Evolutionary conservation across 1,139 yeast species (phyloP).

Genomic region (Diutina rugosa): DNA sequence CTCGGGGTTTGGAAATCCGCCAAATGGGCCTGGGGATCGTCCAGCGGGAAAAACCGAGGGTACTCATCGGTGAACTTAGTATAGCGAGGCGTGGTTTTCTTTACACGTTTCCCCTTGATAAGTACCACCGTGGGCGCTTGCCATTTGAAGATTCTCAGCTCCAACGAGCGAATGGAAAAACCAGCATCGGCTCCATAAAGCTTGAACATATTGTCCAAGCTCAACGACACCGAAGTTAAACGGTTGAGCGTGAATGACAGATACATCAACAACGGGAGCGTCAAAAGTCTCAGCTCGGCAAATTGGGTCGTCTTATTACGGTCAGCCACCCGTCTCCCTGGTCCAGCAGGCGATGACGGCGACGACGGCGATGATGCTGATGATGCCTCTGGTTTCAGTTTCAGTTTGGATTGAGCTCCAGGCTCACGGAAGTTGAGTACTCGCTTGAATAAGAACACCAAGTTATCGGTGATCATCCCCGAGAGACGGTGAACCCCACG

Average conservation of each 20-base stretch:
- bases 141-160: slow-evolving; percentile 81
- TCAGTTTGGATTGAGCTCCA: not conserved
- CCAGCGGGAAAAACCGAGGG: slow-evolving; percentile 32
- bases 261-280: not conserved
- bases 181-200: slow-evolving; percentile 70
- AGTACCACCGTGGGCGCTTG: slow-evolving; percentile 70
- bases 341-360: too few relatives aligned
- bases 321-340: not conserved
- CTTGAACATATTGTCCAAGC: slow-evolving; percentile 32
- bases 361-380: not conserved
- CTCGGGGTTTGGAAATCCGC: slow-evolving; percentile 20
- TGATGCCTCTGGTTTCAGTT: not conserved
- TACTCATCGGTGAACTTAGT: slow-evolving; percentile 36
- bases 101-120: slow-evolving; percentile 49
- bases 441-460: not conserved
- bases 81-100: slow-evolving; percentile 32
- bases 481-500: not conserved
- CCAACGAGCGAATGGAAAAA: slow-evolving; percentile 77
- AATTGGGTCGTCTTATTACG: not conserved
- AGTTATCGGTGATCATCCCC: not conserved
- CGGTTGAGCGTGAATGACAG: not conserved
- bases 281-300: not conserved
- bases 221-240: not conserved
- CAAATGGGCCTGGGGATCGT: slow-evolving; percentile 3
- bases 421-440: not conserved